Base-by-base conservation (phyloP, 805 yeast species). In the Candida ulmi region DNA sequence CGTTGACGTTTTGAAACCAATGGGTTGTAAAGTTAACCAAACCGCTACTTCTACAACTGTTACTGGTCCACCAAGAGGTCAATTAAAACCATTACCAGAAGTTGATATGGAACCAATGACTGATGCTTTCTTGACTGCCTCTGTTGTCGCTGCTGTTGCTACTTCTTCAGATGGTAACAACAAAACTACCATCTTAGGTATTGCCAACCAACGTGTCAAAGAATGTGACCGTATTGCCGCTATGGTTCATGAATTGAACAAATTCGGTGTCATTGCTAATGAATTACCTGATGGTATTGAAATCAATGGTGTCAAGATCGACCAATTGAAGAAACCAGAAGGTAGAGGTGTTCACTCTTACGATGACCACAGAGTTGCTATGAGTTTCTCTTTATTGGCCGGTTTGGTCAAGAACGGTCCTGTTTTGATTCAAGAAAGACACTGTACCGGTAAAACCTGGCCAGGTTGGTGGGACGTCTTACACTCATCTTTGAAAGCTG, bases 101-200 rank as follows among this genome's bases (percentile, higher is more conserved):
- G 83, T 93, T 41, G 97, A 93, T 59, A 93, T 93, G 99, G 99
- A 93, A 65, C 98, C 99, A 39, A 93, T 93, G 99, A 93, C 99
- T 0, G 99, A 93, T 63, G 99, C 99, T 0, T 93, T 93, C 60
- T 69, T 93, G 54, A 93, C 99, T 13, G 99, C 99, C 0, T 78
- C 95, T 39, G 97, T 93, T 11, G 95, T 88, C 16, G 99, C 98
- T 26, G 96, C 99, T n/a, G 74, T 85, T 31, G 95, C 96, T 4
- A 68, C 70, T 45, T 69, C 72, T 11, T 68, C 63, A 32, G 66
- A 65, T 36, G 49, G 54, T 17, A 54, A 62, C 16, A 50, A 57
- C 13, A 66, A 79, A 9, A 91, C 97, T 12, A 74, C 83, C 6
- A 93, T 93, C 53, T 79, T 84, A 27, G 99, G 99, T 47, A 93